Evolutionary conservation across 345 rosid species (phyloP).

Genomic region (Dipteronia sinensis): DNA sequence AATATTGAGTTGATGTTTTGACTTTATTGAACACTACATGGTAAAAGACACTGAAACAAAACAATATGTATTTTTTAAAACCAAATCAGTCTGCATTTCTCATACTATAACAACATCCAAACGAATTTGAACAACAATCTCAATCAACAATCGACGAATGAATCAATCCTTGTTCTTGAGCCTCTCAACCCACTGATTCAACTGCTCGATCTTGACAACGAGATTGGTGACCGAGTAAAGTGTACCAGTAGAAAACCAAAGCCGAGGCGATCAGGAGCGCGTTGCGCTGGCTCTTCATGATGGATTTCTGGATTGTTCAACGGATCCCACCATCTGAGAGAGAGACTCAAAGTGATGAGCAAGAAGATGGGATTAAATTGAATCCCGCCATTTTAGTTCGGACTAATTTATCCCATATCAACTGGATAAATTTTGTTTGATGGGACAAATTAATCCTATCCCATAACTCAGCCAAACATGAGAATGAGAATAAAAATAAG

Average conservation of each 20-base stretch:
- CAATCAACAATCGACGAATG: background rate
- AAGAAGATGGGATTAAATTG: too few species aligned
- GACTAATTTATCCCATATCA: too few species aligned
- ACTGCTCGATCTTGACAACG: constrained; percentile 65
- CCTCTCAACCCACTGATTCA: constrained; percentile 74
- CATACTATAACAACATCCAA: background rate
- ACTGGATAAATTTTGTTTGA: too few species aligned
- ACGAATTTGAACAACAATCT: constrained; percentile 13
- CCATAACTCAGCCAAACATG: too few species aligned
- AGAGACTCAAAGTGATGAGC: too few species aligned
- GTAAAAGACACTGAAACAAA: too few species aligned
- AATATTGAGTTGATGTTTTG: too few species aligned
- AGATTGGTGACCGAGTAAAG: constrained; percentile 73
- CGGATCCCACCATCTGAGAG: too few species aligned
- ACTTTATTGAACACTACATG: too few species aligned
- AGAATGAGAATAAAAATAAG: too few species aligned
- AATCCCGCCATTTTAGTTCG: too few species aligned
- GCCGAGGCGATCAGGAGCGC: constrained; percentile 79
- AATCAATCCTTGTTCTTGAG: constrained; percentile 51
- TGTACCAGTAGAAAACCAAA: constrained; percentile 79
- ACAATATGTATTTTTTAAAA: background rate
- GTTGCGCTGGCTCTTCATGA: constrained; percentile 90
- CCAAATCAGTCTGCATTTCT: background rate
- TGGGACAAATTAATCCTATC: too few species aligned
- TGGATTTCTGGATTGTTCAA: constrained; percentile 89